Percentiles rank a stretch among this genome's conserved stretches.
Conservation (phyloP, 2,329 filamentous ascomycete species). For the Leptographium flavum region DNA sequence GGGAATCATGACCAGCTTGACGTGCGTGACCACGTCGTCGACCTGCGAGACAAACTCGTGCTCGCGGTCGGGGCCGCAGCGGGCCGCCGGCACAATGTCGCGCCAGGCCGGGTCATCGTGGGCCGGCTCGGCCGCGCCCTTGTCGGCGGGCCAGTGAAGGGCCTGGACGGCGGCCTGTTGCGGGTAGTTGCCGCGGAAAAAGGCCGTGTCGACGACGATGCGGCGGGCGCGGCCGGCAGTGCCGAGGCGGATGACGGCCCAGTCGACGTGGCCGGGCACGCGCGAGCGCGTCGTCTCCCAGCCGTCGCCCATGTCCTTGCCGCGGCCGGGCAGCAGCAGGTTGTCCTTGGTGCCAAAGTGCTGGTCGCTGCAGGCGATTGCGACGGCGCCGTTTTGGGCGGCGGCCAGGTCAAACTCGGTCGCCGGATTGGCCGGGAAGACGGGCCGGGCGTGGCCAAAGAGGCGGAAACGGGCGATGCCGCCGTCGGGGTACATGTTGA, state of each 20-base stretch:
- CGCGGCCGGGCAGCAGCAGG: conserved; percentile 29
- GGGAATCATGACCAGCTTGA: conserved; percentile 84
- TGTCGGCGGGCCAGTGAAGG: conserved; percentile 34
- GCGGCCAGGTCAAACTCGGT: conserved; percentile 63
- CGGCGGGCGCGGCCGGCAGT: conserved; percentile 48
- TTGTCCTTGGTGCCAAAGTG: conserved; percentile 58
- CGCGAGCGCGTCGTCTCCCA: conserved; percentile 74
- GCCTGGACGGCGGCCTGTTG: conserved; percentile 58
- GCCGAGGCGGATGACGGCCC: conserved; percentile 65
- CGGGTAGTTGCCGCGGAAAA: conserved; percentile 74
- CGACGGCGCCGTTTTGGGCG: conserved; percentile 65
- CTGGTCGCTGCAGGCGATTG: conserved; percentile 64
- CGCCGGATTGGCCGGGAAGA: conserved; percentile 53
- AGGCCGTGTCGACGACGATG: conserved; percentile 65
- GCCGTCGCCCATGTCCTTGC: conserved; percentile 72
- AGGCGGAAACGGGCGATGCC: conserved; percentile 70
- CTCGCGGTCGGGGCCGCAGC: conserved; percentile 59
- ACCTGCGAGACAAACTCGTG: conserved; percentile 46
- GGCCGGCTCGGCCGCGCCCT: conserved; percentile 36
- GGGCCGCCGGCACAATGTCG: conserved; percentile 50
- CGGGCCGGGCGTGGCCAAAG: conserved; percentile 61
- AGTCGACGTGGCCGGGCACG: conserved; percentile 59
- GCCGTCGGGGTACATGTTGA: conserved; percentile 78
- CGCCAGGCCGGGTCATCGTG: conserved; percentile 47
- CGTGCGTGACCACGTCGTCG: conserved; percentile 56